phyloP scores from a whole-genome alignment of 208 protist genomes.

The Zelonia costaricensis region DNA sequence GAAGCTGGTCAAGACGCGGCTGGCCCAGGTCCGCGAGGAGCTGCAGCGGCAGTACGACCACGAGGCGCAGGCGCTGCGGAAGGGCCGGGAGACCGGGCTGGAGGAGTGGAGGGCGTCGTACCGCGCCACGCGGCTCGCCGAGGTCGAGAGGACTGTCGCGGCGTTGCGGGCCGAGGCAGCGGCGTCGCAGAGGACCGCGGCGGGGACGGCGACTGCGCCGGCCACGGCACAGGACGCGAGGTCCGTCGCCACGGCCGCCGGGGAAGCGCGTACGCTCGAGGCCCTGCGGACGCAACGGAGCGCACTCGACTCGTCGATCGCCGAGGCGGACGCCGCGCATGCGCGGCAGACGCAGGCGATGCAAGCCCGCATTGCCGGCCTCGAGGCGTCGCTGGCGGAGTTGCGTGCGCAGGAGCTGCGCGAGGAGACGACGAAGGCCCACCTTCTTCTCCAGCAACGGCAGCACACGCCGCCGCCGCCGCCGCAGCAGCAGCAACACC shows the following conservation, averaged over 20 bases:
- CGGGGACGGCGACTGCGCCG: not conserved
- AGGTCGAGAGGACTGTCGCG: constrained; percentile 17
- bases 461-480: not conserved
- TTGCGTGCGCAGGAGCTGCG: constrained; percentile 4
- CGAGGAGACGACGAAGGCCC: constrained; percentile 1
- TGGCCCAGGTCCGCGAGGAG: constrained; percentile 23
- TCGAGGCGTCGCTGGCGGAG: constrained; percentile 1
- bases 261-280: constrained; percentile 1
- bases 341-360: constrained; percentile 4
- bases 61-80: constrained; percentile 19
- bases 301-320: constrained; percentile 10
- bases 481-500: not conserved
- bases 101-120: constrained; percentile 29
- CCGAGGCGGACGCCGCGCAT: constrained; percentile 5
- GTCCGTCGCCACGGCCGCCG: not conserved
- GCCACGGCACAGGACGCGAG: not conserved
- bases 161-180: constrained; percentile 2
- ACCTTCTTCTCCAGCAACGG: constrained; percentile 11
- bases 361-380: not conserved
- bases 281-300: constrained; percentile 10
- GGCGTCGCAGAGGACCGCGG: not conserved
- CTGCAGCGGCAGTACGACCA: constrained; percentile 17
- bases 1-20: constrained; percentile 22
- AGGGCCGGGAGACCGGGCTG: constrained; percentile 24
- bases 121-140: constrained; percentile 23